Conservation (phyloP, 768 basidiomycete genomes). For the Tulasnella sp. region DNA sequence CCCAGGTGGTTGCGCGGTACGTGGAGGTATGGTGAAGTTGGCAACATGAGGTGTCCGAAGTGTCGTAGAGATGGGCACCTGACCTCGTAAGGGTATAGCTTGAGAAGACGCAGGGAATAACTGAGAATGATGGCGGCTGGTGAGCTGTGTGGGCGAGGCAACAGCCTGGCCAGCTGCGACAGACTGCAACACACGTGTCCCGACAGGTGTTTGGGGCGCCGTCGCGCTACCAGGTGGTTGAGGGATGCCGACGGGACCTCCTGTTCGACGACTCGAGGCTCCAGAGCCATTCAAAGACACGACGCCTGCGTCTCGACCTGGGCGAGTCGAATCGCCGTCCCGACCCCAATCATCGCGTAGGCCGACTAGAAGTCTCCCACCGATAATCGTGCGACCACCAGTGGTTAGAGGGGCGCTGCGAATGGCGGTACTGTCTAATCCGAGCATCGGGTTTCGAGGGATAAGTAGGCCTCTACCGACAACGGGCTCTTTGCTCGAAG, state of each 20-base stretch:
- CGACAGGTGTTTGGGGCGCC: too few species aligned
- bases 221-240: too few species aligned
- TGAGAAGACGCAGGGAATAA: neutral
- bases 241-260: too few species aligned
- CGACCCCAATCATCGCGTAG: too few species aligned
- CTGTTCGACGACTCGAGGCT: too few species aligned
- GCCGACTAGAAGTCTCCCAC: neutral
- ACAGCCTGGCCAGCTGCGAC: neutral
- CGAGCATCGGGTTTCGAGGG: conserved; percentile 9
- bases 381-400: conserved; percentile 7
- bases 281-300: too few species aligned
- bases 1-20: neutral
- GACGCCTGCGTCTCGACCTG: too few species aligned
- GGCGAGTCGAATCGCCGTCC: too few species aligned
- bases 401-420: conserved; percentile 7
- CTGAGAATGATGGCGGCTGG: neutral
- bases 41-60: conserved; percentile 10
- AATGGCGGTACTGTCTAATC: conserved; percentile 8
- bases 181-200: too few species aligned
- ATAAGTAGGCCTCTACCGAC: neutral
- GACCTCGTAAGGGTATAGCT: neutral
- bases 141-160: neutral
- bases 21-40: conserved; percentile 7
- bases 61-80: conserved; percentile 13
- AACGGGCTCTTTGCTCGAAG: too few species aligned